Base-by-base conservation (phyloP, 2,329 filamentous ascomycete species). In the Pseudogymnoascus sp. region DNA sequence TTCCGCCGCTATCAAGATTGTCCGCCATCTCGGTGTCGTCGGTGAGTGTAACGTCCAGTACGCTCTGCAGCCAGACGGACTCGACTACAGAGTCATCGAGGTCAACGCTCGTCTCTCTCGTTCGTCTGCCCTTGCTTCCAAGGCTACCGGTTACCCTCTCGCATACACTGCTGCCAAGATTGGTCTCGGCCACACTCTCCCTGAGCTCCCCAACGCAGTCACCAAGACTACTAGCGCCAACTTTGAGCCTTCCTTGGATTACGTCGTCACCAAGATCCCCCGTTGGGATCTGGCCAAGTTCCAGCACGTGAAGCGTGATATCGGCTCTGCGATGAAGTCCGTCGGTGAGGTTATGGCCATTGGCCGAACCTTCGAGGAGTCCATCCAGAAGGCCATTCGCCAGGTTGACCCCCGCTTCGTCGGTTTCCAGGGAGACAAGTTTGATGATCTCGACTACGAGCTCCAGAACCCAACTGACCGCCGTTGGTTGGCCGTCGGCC, bases 281-380 rank as follows among this genome's bases (percentile, higher is more conserved):
- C 87, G 95, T 73, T 99, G 95, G 95, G 95, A 99, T 82, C 78
- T 99, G 74, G 87, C 90, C 81, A 99, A 99, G 81, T 99, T 99
- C 83, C 93, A 97, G 79, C 93, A 97, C 72, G 95, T 99, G 68
- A 96, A 96, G 82, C 89, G 95, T 66, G 90, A 96, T 73, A 97
- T 99, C 74, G 95, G 95, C 70, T 96, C 91, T 74, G 89, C 93
- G 66, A 99, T 99, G 95, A 99, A 97, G 81, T 97, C 93, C 23
- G 93, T 99, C 64, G 95, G 95, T 75, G 95, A 99, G 78, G 95
- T 99, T 66, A 99, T 99, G 95, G 95, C 95, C 68, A 97, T 99
- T 72, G 95, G 95, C 69, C 88, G 95, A 77, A 97, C 95, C 31
- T 99, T 97, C 71, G 95, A 99, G 78, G 95, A 99, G 80, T 96